A percentile compares a stretch with the other conserved stretches of the same genome.
These are phyloP conservation scores for Globisporangium megalacanthum DNA, from an alignment of 352 stramenopile genomes.

Conservation along the genomic window DNA sequence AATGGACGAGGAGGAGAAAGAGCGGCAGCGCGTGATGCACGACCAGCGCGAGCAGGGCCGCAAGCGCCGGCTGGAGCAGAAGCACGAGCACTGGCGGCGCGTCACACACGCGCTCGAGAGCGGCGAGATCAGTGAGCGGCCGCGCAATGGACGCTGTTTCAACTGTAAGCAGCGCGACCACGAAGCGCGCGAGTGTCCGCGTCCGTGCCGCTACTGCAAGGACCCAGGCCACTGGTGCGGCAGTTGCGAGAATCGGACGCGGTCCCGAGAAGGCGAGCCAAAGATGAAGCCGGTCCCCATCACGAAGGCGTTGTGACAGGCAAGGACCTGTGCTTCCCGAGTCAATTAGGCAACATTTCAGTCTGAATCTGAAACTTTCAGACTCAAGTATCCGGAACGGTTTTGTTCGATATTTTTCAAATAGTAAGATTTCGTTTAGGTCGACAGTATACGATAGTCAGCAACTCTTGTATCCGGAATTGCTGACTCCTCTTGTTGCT, in stretches of 20 bases:
- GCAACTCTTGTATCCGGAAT: too few species aligned
- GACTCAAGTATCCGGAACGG: too few species aligned
- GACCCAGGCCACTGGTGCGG: slow-evolving; percentile 66
- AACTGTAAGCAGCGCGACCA: slow-evolving; percentile 84
- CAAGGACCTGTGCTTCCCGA: too few species aligned
- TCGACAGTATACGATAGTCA: too few species aligned
- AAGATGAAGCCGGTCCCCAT: slow-evolving; percentile 40
- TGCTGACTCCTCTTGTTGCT: too few species aligned
- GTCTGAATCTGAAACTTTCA: too few species aligned
- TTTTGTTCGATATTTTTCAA: too few species aligned
- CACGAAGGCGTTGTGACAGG: slow-evolving; percentile 54
- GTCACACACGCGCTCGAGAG: slow-evolving; percentile 36
- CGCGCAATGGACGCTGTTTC: slow-evolving; percentile 66
- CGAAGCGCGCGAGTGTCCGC: slow-evolving; percentile 66
- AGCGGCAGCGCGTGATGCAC: slow-evolving; percentile 63
- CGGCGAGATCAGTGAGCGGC: slow-evolving; percentile 41
- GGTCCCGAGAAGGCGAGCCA: slow-evolving; percentile 38
- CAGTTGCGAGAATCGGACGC: slow-evolving; percentile 61
- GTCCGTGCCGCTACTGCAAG: slow-evolving; percentile 81
- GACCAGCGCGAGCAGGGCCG: slow-evolving; percentile 29
- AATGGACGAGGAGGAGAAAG: slow-evolving; percentile 78
- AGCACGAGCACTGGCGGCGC: slow-evolving; percentile 47
- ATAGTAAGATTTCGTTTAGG: too few species aligned
- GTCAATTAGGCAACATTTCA: too few species aligned
- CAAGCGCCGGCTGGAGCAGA: slow-evolving; percentile 73